A percentile compares a stretch with the other conserved stretches of the same genome.
phyloP scores from a whole-genome alignment of 805 yeast genomes.

The Candida rishiriensis region DNA sequence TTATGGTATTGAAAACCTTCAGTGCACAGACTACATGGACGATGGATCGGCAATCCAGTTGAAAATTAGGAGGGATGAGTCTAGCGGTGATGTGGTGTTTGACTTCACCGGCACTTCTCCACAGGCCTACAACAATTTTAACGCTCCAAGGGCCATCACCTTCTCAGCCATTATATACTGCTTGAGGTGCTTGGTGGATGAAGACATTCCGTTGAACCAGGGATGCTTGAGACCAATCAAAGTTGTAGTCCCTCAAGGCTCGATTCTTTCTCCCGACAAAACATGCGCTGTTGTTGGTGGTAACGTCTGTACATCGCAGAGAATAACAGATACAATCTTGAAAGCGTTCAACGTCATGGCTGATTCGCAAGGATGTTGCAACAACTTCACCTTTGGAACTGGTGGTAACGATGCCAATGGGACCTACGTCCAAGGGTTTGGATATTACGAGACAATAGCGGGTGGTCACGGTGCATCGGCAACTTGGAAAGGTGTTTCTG shows the following conservation, averaged over 20 bases:
- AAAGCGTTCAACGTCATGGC: conserved; percentile 88
- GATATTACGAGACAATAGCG: conserved; percentile 91
- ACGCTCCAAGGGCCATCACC: conserved; percentile 90
- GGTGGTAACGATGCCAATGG: conserved; percentile 56
- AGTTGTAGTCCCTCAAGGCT: conserved; percentile 57
- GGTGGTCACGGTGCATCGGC: conserved; percentile 93
- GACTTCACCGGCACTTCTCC: conserved; percentile 85
- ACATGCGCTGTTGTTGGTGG: conserved; percentile 96
- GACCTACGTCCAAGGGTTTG: conserved; percentile 61
- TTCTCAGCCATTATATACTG: conserved; percentile 87
- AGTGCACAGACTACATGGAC: conserved; percentile 67
- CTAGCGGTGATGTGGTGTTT: conserved; percentile 56
- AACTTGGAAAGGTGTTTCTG: conserved; percentile 80
- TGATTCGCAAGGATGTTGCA: conserved; percentile 94
- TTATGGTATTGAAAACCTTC: conserved; percentile 35
- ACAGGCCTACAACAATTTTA: conserved; percentile 85
- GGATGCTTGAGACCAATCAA: conserved; percentile 84
- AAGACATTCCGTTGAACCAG: conserved; percentile 87
- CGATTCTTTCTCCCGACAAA: conserved; percentile 66
- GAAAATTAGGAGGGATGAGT: conserved; percentile 41
- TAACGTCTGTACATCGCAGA: conserved; percentile 90
- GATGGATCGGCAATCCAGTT: conserved; percentile 69
- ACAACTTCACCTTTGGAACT: conserved; percentile 87
- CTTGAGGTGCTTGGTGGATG: conserved; percentile 76
- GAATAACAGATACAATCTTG: conserved; percentile 84